Conservation (phyloP, 2,329 filamentous ascomycete genomes). For the Aspergillus sp. region DNA sequence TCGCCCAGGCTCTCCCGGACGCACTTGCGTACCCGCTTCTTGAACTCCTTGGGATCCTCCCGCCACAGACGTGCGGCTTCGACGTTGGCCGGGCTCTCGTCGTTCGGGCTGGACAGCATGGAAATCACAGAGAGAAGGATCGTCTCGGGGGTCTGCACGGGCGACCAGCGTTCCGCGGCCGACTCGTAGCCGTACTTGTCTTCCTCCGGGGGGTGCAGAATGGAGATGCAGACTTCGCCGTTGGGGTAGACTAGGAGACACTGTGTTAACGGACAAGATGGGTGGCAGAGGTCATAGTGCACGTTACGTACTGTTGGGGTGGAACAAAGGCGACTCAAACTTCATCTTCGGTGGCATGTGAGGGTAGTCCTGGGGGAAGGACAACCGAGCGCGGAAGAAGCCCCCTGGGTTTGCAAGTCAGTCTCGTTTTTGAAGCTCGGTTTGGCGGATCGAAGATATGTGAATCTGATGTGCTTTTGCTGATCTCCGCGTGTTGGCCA, state of each 20-base stretch:
- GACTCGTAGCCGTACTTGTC: conserved; percentile 93
- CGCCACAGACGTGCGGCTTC: conserved; percentile 88
- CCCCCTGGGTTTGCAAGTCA: conserved; percentile 61
- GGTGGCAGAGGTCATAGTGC: background rate
- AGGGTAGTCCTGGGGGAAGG: conserved; percentile 83
- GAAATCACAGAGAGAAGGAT: conserved; percentile 91
- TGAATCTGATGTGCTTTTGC: too few relatives aligned
- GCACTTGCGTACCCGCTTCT: conserved; percentile 72
- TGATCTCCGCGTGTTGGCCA: conserved; percentile 8
- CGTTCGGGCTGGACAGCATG: conserved; percentile 88
- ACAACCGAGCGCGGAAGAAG: conserved; percentile 82
- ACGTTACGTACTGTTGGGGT: conserved; percentile 72
- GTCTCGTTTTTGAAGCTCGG: background rate
- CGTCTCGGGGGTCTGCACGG: conserved; percentile 92
- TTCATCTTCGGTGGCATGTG: conserved; percentile 84
- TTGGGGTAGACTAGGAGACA: conserved; percentile 70
- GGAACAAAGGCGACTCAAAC: conserved; percentile 84
- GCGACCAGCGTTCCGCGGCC: conserved; percentile 87
- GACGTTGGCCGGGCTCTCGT: conserved; percentile 92
- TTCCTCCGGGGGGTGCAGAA: conserved; percentile 91
- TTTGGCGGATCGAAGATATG: too few relatives aligned
- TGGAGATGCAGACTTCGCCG: conserved; percentile 93
- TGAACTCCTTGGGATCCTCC: conserved; percentile 76
- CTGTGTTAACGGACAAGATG: background rate
- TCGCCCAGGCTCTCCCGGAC: conserved; percentile 80